These are phyloP conservation scores for Penicillium macrosclerotiorum DNA, from an alignment of 495 filamentous ascomycete genomes.

Conservation along the genomic window DNA sequence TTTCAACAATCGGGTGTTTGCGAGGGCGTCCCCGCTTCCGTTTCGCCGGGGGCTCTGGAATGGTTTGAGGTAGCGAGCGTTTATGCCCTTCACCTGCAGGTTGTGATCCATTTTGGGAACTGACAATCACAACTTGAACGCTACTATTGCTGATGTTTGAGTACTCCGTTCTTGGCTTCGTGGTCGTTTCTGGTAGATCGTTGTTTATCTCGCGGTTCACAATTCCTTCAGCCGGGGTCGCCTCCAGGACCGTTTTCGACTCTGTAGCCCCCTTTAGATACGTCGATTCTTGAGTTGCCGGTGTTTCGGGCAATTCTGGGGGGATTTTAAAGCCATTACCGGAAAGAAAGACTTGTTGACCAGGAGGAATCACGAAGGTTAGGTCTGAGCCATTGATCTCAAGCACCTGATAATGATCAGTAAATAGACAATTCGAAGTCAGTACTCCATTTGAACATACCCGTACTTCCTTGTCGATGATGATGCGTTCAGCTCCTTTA, in stretches of 20 bases:
- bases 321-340: neutral
- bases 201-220: neutral
- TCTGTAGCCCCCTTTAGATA: too few relatives aligned
- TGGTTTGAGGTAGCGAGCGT: slow-evolving; percentile 11
- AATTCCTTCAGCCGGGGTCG: neutral
- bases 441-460: slow-evolving; percentile 20
- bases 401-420: slow-evolving; percentile 31
- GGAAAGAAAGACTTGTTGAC: slow-evolving; percentile 41
- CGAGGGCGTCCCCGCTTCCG: slow-evolving; percentile 19
- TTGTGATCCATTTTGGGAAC: neutral
- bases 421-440: neutral
- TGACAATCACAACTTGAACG: slow-evolving; percentile 21
- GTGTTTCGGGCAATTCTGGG: neutral
- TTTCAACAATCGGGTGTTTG: slow-evolving; percentile 1
- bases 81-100: slow-evolving; percentile 2
- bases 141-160: neutral
- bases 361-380: slow-evolving; percentile 45
- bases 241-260: neutral
- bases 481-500: slow-evolving; percentile 22
- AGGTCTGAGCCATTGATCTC: slow-evolving; percentile 32
- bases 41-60: slow-evolving; percentile 17
- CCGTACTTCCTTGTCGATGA: slow-evolving; percentile 50
- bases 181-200: neutral
- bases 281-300: too few relatives aligned
- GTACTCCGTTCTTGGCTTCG: neutral